Conservation (phyloP, 2,329 filamentous ascomycete genomes). For the Claviceps arundinis region DNA sequence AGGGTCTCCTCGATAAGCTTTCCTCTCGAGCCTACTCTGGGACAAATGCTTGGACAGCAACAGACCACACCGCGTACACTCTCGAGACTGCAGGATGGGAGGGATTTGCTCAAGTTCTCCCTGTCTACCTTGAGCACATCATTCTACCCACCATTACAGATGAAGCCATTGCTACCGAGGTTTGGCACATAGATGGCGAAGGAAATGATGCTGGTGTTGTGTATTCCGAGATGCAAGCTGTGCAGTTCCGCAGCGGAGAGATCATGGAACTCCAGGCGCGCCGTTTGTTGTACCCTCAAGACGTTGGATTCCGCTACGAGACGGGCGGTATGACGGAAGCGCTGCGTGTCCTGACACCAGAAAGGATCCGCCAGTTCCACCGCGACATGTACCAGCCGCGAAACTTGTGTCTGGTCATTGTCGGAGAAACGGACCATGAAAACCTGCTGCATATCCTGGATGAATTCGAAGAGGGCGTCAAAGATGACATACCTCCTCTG, state of each 20-base stretch:
- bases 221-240: slow-evolving; percentile 97
- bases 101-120: slow-evolving; percentile 86
- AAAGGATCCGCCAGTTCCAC: slow-evolving; percentile 90
- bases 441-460: slow-evolving; percentile 73
- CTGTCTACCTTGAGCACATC: slow-evolving; percentile 90
- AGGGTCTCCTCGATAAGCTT: slow-evolving; percentile 87
- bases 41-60: slow-evolving; percentile 96
- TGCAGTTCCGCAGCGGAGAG: slow-evolving; percentile 72
- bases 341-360: slow-evolving; percentile 69
- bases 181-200: slow-evolving; percentile 86
- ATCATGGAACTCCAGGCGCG: slow-evolving; percentile 78
- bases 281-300: slow-evolving; percentile 72
- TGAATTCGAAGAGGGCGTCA: slow-evolving; percentile 75
- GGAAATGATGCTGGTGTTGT: slow-evolving; percentile 95
- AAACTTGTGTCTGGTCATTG: slow-evolving; percentile 80
- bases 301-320: slow-evolving; percentile 88
- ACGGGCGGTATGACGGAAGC: slow-evolving; percentile 97
- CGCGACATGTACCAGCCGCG: slow-evolving; percentile 96
- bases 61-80: slow-evolving; percentile 92
- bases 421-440: slow-evolving; percentile 79
- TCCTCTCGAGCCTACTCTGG: slow-evolving; percentile 84
- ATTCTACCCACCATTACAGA: slow-evolving; percentile 86
- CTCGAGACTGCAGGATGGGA: slow-evolving; percentile 94
- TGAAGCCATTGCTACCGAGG: slow-evolving; percentile 85
- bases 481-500: slow-evolving; percentile 64